Evolutionary conservation across 139 green algal species (phyloP).

Genomic region (Chlorella sorokiniana): DNA sequence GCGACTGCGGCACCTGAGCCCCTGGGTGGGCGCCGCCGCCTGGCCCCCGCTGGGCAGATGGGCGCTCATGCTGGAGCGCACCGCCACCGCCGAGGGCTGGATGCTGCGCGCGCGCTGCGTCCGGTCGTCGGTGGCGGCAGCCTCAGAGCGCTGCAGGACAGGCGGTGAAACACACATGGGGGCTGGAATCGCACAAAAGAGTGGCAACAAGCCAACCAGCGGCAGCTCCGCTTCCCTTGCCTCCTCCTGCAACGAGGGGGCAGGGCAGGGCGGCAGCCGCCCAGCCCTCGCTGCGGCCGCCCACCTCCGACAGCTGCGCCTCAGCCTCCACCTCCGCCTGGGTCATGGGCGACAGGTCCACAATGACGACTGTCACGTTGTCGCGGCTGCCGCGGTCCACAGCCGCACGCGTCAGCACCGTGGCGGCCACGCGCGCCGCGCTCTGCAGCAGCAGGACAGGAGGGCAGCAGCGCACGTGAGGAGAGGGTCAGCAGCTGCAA

Average conservation of each 20-base stretch:
- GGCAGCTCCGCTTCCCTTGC: too few species aligned
- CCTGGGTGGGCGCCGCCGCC: not conserved
- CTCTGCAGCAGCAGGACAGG: not conserved
- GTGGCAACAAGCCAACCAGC: too few species aligned
- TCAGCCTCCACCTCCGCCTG: slow-evolving; percentile 28
- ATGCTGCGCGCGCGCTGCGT: not conserved
- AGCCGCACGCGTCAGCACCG: slow-evolving; percentile 69
- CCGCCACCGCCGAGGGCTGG: not conserved
- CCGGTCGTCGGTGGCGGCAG: not conserved
- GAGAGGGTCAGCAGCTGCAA: not conserved
- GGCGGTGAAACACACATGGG: not conserved
- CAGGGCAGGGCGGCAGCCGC: too few species aligned
- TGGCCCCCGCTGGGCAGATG: not conserved
- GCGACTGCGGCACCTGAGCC: not conserved
- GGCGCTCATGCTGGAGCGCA: slow-evolving; percentile 14
- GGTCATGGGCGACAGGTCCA: slow-evolving; percentile 57
- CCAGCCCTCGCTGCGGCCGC: too few species aligned
- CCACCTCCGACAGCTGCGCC: slow-evolving; percentile 25
- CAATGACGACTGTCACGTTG: slow-evolving; percentile 72
- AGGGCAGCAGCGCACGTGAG: not conserved
- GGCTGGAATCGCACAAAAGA: not conserved
- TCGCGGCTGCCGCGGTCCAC: slow-evolving; percentile 64
- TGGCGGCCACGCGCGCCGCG: slow-evolving; percentile 61
- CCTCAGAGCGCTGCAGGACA: slow-evolving; percentile 14
- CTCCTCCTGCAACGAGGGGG: not conserved